Evolutionary conservation across 306 rosid species (phyloP).

Genomic region (Sphenostylis stenocarpa): DNA sequence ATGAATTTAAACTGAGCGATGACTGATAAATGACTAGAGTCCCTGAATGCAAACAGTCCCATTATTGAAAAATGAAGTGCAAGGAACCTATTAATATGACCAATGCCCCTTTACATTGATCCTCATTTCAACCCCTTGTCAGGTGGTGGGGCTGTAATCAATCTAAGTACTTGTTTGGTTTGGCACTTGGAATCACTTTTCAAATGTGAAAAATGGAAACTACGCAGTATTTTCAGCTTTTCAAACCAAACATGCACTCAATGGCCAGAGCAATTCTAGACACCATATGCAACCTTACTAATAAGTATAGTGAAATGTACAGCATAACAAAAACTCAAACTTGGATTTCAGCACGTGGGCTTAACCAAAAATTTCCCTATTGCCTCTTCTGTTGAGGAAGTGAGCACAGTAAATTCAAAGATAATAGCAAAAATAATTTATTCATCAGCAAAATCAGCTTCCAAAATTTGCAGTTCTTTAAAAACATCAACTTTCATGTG

Average conservation of each 20-base stretch:
- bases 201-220: no score
- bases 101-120: neutral
- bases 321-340: neutral
- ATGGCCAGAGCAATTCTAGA: neutral
- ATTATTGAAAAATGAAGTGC: neutral
- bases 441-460: constrained; percentile 12
- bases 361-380: neutral
- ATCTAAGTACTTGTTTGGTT: neutral
- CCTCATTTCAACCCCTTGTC: constrained; percentile 4
- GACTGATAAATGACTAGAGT: neutral
- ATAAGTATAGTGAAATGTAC: neutral
- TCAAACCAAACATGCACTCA: neutral
- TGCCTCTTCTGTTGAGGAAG: neutral
- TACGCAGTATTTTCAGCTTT: no score
- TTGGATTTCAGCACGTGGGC: neutral
- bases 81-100: neutral
- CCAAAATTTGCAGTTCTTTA: neutral
- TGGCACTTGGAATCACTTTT: no score
- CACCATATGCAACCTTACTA: neutral
- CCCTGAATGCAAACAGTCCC: neutral
- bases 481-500: neutral
- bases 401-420: neutral
- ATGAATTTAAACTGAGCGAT: neutral
- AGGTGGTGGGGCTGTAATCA: neutral
- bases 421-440: constrained; percentile 9